Evolutionary conservation across 352 stramenopile genomes (phyloP).

Genomic region (Phytophthora rubi): DNA sequence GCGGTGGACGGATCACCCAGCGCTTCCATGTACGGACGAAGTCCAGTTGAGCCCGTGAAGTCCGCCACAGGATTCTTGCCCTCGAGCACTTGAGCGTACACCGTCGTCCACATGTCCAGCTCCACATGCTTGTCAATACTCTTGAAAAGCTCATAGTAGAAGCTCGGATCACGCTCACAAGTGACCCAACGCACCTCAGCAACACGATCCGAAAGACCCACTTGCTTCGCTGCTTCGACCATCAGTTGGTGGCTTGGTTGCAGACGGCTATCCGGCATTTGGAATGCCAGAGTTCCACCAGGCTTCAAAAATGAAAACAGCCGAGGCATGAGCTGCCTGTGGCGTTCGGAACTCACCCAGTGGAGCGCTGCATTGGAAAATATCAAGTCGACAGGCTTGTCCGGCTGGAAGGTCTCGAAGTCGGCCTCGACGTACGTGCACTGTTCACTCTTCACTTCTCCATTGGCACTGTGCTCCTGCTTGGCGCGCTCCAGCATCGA

Average conservation of each 20-base stretch:
- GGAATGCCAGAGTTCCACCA: constrained; percentile 71
- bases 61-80: constrained; percentile 73
- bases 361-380: constrained; percentile 79
- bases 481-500: constrained; percentile 63
- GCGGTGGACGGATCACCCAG: constrained; percentile 38
- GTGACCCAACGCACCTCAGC: constrained; percentile 70
- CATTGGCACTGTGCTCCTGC: constrained; percentile 46
- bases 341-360: constrained; percentile 62
- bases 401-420: constrained; percentile 61
- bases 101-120: constrained; percentile 73
- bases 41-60: constrained; percentile 65
- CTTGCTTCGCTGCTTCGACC: constrained; percentile 46
- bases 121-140: constrained; percentile 16
- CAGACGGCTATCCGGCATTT: constrained; percentile 71
- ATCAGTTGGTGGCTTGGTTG: constrained; percentile 74
- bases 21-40: constrained; percentile 67
- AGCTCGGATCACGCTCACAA: constrained; percentile 61
- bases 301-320: constrained; percentile 72
- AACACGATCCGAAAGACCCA: constrained; percentile 48
- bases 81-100: constrained; percentile 67
- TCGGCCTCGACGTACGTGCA: constrained; percentile 60
- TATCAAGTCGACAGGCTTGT: constrained; percentile 62
- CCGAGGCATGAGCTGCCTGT: constrained; percentile 50
- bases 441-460: constrained; percentile 19
- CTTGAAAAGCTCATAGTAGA: constrained; percentile 79